A percentile compares a stretch with the other conserved stretches of the same genome.
phyloP scores from a whole-genome alignment of 345 rosid species.

The Balakata baccata region DNA sequence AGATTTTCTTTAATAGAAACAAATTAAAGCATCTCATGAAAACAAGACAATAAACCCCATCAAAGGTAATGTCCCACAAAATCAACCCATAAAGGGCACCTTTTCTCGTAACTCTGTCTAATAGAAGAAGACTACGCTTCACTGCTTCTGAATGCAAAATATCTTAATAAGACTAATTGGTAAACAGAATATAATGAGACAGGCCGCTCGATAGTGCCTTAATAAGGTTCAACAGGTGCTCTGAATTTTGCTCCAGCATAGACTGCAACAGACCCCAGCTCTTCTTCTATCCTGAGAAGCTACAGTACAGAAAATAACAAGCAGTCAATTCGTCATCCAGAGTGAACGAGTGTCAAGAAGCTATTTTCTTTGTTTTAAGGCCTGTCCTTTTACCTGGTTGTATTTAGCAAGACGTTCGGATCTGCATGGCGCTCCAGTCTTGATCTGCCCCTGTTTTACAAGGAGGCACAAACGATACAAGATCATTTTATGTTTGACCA shows the following conservation, averaged over 20 bases:
- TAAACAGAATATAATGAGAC: background rate
- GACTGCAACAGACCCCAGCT: constrained; percentile 45
- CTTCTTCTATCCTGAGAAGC: constrained; percentile 59
- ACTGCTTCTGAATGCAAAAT: background rate
- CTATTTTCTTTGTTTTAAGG: background rate
- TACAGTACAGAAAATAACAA: constrained; percentile 15
- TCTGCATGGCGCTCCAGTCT: constrained; percentile 98
- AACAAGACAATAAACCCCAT: background rate
- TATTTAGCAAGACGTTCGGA: constrained; percentile 96
- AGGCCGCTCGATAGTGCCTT: background rate
- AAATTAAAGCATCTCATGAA: background rate
- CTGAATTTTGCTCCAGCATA: constrained; percentile 54
- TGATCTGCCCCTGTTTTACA: constrained; percentile 76
- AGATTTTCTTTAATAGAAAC: too few relatives aligned
- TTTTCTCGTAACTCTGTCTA: background rate
- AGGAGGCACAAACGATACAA: background rate
- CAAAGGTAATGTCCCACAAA: background rate
- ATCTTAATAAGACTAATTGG: background rate
- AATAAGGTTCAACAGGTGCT: constrained; percentile 49
- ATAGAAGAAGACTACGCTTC: background rate
- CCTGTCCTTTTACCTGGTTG: constrained; percentile 54
- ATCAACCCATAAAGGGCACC: background rate
- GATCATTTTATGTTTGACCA: background rate
- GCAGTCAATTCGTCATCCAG: background rate
- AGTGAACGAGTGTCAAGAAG: background rate